A percentile compares a stretch with the other conserved stretches of the same genome.
These are phyloP conservation scores for Cardiospermum halicacabum DNA, from an alignment of 345 rosid genomes.

Conservation along the genomic window DNA sequence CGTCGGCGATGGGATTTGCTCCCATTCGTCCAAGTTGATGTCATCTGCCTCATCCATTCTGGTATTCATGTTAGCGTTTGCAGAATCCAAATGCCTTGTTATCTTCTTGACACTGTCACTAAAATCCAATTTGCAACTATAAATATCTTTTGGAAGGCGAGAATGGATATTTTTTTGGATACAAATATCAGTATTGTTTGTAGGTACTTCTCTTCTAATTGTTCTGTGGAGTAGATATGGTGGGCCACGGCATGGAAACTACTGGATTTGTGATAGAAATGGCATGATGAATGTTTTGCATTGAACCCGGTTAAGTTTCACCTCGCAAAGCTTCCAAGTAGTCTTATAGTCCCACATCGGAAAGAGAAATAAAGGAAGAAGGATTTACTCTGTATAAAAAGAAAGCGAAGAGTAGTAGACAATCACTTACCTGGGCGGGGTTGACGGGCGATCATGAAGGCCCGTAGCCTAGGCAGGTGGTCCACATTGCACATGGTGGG, in stretches of 20 bases:
- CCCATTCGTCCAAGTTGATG: constrained; percentile 39
- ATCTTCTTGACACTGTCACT: too few relatives aligned
- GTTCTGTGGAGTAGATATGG: neutral
- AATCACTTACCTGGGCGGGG: constrained; percentile 18
- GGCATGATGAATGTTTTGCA: too few relatives aligned
- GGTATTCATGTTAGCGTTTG: neutral
- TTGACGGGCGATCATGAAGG: neutral
- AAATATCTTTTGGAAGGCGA: neutral
- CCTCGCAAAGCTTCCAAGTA: too few relatives aligned
- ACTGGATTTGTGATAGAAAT: too few relatives aligned
- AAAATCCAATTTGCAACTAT: neutral
- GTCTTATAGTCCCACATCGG: constrained; percentile 18
- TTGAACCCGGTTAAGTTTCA: too few relatives aligned
- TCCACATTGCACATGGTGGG: neutral
- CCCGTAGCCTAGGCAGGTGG: constrained; percentile 10
- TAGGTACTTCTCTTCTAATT: neutral
- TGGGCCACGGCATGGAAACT: constrained; percentile 7
- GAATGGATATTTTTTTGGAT: neutral
- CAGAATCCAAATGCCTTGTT: neutral
- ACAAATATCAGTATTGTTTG: neutral
- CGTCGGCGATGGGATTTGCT: constrained; percentile 23
- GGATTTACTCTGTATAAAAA: neutral
- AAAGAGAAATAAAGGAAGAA: neutral
- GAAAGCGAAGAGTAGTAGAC: too few relatives aligned
- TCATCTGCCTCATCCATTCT: constrained; percentile 33